These are phyloP conservation scores for Xylaria sp. DNA, from an alignment of 2,329 filamentous ascomycete species.

Conservation along the genomic window DNA sequence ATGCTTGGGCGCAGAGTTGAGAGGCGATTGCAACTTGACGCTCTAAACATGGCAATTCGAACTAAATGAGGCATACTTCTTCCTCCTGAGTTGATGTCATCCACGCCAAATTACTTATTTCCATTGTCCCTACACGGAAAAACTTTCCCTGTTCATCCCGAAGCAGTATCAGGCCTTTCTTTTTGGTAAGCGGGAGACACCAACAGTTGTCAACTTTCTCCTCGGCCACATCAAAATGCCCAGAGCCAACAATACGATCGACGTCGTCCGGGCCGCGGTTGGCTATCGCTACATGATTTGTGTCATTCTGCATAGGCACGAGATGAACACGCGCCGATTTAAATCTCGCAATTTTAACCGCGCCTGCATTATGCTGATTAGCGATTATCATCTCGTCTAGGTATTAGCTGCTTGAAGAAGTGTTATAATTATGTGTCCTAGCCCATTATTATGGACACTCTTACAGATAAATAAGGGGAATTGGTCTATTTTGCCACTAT, in stretches of 20 bases:
- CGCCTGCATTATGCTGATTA: conserved; percentile 23
- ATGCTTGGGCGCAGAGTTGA: no score
- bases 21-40: not conserved
- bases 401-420: not conserved
- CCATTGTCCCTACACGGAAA: conserved; percentile 37
- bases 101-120: conserved; percentile 25
- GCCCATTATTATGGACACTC: not conserved
- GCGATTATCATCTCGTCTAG: not conserved
- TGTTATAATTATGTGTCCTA: not conserved
- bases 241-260: conserved; percentile 26
- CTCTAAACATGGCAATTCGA: not conserved
- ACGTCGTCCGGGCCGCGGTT: not conserved
- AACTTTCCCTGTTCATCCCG: conserved; percentile 36
- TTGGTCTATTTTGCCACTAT: not conserved
- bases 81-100: conserved; percentile 26
- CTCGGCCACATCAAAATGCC: conserved; percentile 35
- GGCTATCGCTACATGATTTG: not conserved
- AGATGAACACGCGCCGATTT: conserved; percentile 3
- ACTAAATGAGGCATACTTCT: conserved; percentile 46
- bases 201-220: conserved; percentile 34
- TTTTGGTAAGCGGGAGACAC: conserved; percentile 37
- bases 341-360: not conserved
- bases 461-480: not conserved
- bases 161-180: conserved; percentile 36
- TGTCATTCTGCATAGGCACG: not conserved